A percentile compares a stretch with the other conserved stretches of the same genome.
Evolutionary conservation across 352 stramenopile genomes (phyloP).

Genomic region (Phytopythium oedochilum): DNA sequence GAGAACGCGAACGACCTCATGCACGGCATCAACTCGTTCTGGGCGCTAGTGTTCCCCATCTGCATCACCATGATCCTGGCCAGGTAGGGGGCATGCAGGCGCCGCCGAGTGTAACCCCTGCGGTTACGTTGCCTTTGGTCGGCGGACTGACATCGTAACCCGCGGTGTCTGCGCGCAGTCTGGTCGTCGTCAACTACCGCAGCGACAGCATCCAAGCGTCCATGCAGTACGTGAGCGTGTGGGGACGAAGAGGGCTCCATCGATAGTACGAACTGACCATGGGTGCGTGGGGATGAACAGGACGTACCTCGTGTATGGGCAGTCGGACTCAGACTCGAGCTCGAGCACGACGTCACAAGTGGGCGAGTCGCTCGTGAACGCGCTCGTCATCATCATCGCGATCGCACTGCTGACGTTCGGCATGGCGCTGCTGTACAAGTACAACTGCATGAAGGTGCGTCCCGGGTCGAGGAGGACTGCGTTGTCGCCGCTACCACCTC

Average conservation of each 20-base stretch:
- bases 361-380: conserved; percentile 81
- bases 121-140: too few species aligned
- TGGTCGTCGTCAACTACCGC: conserved; percentile 84
- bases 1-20: conserved; percentile 67
- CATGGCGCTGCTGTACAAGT: conserved; percentile 89
- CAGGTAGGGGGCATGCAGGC: conserved; percentile 6
- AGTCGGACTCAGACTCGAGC: conserved; percentile 31
- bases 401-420: conserved; percentile 85
- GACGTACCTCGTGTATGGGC: conserved; percentile 78
- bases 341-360: conserved; percentile 30
- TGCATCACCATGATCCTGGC: conserved; percentile 80
- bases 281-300: conserved; percentile 6
- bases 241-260: not conserved
- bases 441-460: conserved; percentile 75
- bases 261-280: not conserved
- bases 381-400: conserved; percentile 84
- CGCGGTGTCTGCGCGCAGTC: conserved; percentile 17
- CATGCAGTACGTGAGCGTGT: conserved; percentile 47
- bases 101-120: not conserved
- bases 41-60: conserved; percentile 78
- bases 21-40: conserved; percentile 88
- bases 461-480: not conserved
- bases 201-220: conserved; percentile 68
- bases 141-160: too few species aligned
- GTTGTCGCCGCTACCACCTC: too few species aligned